phyloP scores from a whole-genome alignment of 108 stramenopile species.

The Parietichytrium sp. region DNA sequence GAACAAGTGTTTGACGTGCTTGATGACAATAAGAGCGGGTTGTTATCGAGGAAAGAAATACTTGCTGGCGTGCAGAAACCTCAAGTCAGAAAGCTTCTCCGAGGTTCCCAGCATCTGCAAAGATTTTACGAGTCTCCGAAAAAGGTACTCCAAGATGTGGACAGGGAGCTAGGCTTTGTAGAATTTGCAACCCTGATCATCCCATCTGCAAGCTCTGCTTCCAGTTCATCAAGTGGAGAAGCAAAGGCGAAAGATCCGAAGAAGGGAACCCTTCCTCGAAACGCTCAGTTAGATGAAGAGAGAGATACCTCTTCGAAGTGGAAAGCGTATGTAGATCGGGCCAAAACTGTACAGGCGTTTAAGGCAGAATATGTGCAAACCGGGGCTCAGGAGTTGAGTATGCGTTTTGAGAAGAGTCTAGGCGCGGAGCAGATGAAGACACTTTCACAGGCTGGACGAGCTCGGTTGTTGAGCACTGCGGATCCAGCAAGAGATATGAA shows the following conservation, averaged over 20 bases:
- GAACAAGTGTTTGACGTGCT: slow-evolving; percentile 8
- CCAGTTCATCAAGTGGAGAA: too few species aligned
- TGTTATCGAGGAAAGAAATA: neutral
- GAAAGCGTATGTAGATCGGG: too few species aligned
- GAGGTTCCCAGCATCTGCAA: neutral
- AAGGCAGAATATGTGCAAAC: neutral
- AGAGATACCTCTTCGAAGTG: too few species aligned
- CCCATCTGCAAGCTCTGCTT: too few species aligned
- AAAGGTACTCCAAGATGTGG: too few species aligned
- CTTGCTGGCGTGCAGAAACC: neutral
- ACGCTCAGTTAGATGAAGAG: too few species aligned
- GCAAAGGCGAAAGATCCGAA: too few species aligned
- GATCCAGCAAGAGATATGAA: neutral
- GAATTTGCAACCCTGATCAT: too few species aligned
- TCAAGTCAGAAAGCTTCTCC: slow-evolving; percentile 3
- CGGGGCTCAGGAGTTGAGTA: neutral
- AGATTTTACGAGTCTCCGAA: too few species aligned
- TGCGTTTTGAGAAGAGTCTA: neutral
- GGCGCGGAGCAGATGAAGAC: neutral
- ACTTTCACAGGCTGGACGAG: neutral
- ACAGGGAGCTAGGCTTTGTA: too few species aligned
- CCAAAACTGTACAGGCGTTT: neutral
- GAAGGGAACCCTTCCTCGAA: too few species aligned
- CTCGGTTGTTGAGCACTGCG: neutral
- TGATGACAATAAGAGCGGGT: neutral